Percentiles rank a stretch among this genome's conserved stretches.
Conservation (phyloP, 768 basidiomycete species). For the Sporobolomyces pararoseus region DNA sequence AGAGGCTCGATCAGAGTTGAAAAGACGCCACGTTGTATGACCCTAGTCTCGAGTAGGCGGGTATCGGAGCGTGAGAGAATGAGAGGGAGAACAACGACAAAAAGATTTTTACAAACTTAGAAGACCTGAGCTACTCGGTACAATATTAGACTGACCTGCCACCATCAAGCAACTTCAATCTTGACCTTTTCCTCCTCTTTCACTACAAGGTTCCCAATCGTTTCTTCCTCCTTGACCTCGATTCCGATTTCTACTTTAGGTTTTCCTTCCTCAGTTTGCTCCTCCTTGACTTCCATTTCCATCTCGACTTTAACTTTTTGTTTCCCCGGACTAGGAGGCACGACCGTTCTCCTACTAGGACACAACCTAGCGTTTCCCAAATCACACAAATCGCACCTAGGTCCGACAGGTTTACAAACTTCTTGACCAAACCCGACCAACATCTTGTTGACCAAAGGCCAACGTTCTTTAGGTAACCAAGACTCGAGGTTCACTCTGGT, state of each 20-base stretch:
- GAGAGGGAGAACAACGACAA: no score
- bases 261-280: background rate
- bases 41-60: no score
- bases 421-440: conserved; percentile 46
- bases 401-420: conserved; percentile 43
- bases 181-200: conserved; percentile 3
- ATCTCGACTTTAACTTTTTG: conserved; percentile 2
- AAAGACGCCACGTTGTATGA: no score
- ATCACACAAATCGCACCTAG: conserved; percentile 36
- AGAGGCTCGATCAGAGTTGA: no score
- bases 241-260: conserved; percentile 6
- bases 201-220: background rate
- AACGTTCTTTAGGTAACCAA: conserved; percentile 44
- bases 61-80: no score
- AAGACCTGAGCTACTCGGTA: no score
- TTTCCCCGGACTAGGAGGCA: background rate
- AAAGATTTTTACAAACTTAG: no score
- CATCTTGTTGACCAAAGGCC: conserved; percentile 43
- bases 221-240: background rate
- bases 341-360: conserved; percentile 26
- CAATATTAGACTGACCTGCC: no score
- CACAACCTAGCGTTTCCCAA: conserved; percentile 21
- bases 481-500: conserved; percentile 57
- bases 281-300: background rate
- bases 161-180: conserved; percentile 3